A percentile compares a stretch with the other conserved stretches of the same genome.
phyloP scores from a whole-genome alignment of 768 basidiomycete species.

The Pholiota conissans region DNA sequence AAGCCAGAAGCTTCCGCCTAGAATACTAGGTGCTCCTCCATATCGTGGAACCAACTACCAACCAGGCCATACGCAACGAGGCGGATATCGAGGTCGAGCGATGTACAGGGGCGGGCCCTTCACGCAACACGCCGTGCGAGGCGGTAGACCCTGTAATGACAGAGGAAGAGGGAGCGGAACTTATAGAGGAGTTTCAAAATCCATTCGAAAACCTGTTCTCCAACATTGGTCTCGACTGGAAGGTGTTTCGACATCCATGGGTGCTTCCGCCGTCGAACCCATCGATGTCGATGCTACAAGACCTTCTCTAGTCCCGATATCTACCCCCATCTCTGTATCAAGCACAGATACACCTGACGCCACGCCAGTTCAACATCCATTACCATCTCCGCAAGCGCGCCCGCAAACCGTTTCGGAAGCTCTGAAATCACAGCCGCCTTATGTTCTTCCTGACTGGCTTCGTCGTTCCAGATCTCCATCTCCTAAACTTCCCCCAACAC shows the following conservation, averaged over 20 bases:
- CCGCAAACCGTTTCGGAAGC: neutral
- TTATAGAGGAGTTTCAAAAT: neutral
- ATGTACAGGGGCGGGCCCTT: conserved; percentile 5
- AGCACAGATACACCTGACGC: neutral
- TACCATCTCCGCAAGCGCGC: neutral
- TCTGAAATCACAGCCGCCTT: neutral
- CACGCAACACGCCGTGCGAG: conserved; percentile 5
- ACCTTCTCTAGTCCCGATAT: neutral
- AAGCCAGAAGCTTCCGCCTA: conserved; percentile 10
- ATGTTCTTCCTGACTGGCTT: conserved; percentile 6
- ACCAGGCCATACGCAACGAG: neutral
- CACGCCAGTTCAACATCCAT: neutral
- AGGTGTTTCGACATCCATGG: neutral
- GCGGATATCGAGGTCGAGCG: conserved; percentile 9
- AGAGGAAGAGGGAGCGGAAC: neutral
- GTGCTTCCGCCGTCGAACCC: neutral
- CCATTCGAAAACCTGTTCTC: neutral
- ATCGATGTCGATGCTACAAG: neutral
- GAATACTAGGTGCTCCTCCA: conserved; percentile 1
- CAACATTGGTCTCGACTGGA: neutral
- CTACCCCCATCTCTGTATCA: neutral
- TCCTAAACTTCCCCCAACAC: conserved; percentile 16
- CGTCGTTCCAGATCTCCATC: conserved; percentile 16
- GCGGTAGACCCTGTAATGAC: conserved; percentile 9
- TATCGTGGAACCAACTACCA: neutral